Base-by-base conservation (phyloP, 768 basidiomycete species). In the Rubroboletus satanas region DNA sequence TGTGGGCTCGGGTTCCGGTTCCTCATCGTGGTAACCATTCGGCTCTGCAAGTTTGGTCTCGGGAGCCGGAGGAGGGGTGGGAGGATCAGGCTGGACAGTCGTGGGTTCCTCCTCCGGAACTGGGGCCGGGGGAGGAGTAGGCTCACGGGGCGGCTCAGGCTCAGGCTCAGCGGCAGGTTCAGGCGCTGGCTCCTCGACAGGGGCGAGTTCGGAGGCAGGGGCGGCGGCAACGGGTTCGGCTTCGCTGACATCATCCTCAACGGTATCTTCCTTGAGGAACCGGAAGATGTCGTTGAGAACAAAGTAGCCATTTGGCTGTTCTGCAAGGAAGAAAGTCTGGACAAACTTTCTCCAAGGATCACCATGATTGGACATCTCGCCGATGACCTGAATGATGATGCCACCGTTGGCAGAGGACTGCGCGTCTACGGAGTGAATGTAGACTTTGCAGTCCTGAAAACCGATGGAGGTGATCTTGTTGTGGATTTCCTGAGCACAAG, bases 281-380 rank as follows among this genome's bases (percentile, higher is more conserved):
- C 97, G 90, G 86, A 98, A 99, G 77, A 98, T 98, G 77, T 99
- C 97, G 75, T 99, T 99, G 74, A 99, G 86, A 61, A 99, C 97
- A 70, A 96, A 99, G 78, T 98, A 99, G 41, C 97, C 97, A 63
- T 96, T 97, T 14, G 93, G 93, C 75, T 99, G 97, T 73, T 98
- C 94, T 37, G 97, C 97, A 51, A 99, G 87, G 89, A 99, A 98
- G 77, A 99, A 98, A 7, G 96, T 98, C 76, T 99, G 97, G 11
- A 94, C 95, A 66, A 99, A 99, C 77, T 98, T 99, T 68, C 88
- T 85, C 97, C 97, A 99, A 5, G 90, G 81, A 50, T 89, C 90
- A 54, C 83, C 82, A 60, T 84, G 81, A 75, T 98, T 98, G 49
- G 91, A 93, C 90, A 98, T 95, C 78, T 99, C 97, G 62, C 97